Conservation (phyloP, 2,329 filamentous ascomycete genomes). For the Aspergillus fumigatus region DNA sequence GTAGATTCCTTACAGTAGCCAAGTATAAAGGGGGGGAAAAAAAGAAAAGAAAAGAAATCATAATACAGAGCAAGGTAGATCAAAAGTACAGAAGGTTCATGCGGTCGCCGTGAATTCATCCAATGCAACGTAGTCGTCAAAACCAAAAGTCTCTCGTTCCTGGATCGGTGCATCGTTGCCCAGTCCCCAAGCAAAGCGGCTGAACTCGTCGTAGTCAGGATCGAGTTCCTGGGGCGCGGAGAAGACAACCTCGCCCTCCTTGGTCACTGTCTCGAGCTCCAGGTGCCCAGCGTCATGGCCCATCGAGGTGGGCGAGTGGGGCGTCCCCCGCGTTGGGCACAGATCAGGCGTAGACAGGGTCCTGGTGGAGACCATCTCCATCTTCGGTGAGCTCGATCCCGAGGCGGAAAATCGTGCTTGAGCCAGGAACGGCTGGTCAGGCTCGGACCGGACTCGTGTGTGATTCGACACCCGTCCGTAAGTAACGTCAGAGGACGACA, state of each 20-base stretch:
- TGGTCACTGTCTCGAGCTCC: slow-evolving; percentile 6
- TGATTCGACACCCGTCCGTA: slow-evolving; percentile 21
- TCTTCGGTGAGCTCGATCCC: slow-evolving; percentile 15
- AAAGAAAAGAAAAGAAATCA: slow-evolving; percentile 2
- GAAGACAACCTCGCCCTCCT: slow-evolving; percentile 23
- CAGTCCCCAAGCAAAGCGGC: slow-evolving; percentile 28
- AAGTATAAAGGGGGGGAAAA: no score
- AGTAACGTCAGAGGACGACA: slow-evolving; percentile 4
- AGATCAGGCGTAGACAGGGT: slow-evolving; percentile 30
- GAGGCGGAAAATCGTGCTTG: slow-evolving; percentile 1
- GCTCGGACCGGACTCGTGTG: slow-evolving; percentile 18
- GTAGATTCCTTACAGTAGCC: background rate
- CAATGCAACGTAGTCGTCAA: slow-evolving; percentile 30
- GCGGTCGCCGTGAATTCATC: slow-evolving; percentile 29
- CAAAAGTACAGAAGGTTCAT: slow-evolving; percentile 6
- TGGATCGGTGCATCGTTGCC: slow-evolving; percentile 19
- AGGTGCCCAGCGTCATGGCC: slow-evolving; percentile 8
- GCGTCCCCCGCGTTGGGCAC: slow-evolving; percentile 28
- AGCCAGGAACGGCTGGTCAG: slow-evolving; percentile 13
- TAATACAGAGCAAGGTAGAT: slow-evolving; percentile 1
- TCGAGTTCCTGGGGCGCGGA: slow-evolving; percentile 23
- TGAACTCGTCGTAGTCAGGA: slow-evolving; percentile 30
- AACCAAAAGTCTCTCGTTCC: slow-evolving; percentile 23
- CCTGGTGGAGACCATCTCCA: slow-evolving; percentile 22
- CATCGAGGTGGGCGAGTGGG: slow-evolving; percentile 22